Conservation (phyloP, 2,329 filamentous ascomycete species). For the Talaromyces albobiverticillius region DNA sequence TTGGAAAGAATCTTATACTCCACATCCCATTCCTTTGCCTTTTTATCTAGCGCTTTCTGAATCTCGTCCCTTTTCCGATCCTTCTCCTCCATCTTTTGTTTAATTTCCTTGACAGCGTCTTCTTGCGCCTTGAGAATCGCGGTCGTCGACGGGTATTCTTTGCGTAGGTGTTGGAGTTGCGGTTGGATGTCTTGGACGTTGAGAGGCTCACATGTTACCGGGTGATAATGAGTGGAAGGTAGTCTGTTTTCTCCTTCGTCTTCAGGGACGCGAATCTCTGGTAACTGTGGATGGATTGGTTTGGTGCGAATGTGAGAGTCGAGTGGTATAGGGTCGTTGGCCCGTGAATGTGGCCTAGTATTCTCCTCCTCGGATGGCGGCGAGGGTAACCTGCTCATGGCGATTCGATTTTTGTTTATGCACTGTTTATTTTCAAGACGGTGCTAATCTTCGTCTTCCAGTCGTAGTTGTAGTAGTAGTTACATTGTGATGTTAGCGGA, state of each 20-base stretch:
- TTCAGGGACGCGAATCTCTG: constrained; percentile 38
- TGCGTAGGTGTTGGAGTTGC: constrained; percentile 34
- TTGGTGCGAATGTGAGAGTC: constrained; percentile 35
- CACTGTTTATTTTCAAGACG: too few relatives aligned
- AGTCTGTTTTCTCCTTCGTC: neutral
- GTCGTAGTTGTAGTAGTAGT: too few relatives aligned
- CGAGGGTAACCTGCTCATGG: constrained; percentile 31
- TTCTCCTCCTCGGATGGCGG: constrained; percentile 32
- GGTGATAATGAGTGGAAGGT: constrained; percentile 35
- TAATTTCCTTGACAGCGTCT: constrained; percentile 35
- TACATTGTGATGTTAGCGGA: too few relatives aligned
- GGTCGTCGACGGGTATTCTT: constrained; percentile 34
- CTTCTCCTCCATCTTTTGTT: constrained; percentile 34
- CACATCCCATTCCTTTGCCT: constrained; percentile 40
- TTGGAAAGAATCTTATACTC: constrained; percentile 43
- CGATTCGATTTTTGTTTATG: neutral
- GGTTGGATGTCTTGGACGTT: constrained; percentile 27
- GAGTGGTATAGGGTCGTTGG: constrained; percentile 27
- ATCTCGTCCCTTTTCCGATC: constrained; percentile 38
- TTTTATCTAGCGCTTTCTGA: constrained; percentile 41
- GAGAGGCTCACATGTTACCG: constrained; percentile 36
- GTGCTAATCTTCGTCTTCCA: too few relatives aligned
- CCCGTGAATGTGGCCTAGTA: constrained; percentile 12
- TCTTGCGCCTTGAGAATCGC: constrained; percentile 37
- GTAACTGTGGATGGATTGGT: constrained; percentile 37